Evolutionary conservation across 2,329 filamentous ascomycete genomes (phyloP).

Genomic region (Colletotrichum navitas): DNA sequence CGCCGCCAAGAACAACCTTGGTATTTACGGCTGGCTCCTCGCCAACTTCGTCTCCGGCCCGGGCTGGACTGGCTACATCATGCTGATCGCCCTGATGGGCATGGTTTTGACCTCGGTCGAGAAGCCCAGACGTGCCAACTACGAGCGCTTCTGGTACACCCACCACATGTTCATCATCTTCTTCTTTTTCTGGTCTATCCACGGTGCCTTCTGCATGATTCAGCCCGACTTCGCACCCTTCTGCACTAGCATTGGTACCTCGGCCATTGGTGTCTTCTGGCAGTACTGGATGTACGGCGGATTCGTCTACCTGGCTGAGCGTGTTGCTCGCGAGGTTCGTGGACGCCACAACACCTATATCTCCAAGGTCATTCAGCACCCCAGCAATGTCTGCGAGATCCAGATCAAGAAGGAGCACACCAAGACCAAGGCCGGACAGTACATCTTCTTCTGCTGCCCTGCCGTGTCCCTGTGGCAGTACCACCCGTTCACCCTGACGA

Average conservation of each 20-base stretch:
- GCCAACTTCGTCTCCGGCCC: constrained; percentile 84
- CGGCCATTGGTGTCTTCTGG: constrained; percentile 84
- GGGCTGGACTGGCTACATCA: constrained; percentile 88
- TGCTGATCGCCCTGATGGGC: constrained; percentile 82
- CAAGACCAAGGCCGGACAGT: constrained; percentile 84
- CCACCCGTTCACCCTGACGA: constrained; percentile 88
- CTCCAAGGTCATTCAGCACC: constrained; percentile 90
- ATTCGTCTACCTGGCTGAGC: constrained; percentile 83
- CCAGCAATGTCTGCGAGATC: constrained; percentile 89
- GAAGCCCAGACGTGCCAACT: constrained; percentile 83
- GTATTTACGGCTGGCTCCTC: constrained; percentile 81
- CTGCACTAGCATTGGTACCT: constrained; percentile 75
- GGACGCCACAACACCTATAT: constrained; percentile 88
- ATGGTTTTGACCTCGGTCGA: constrained; percentile 85
- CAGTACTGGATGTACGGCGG: constrained; percentile 91
- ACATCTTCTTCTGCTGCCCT: constrained; percentile 90
- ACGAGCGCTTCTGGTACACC: constrained; percentile 91
- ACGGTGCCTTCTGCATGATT: constrained; percentile 92
- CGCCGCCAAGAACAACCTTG: constrained; percentile 79
- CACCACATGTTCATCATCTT: constrained; percentile 91
- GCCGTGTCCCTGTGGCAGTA: constrained; percentile 91
- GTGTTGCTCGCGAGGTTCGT: constrained; percentile 81
- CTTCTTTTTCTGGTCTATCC: constrained; percentile 92
- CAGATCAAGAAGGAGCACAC: constrained; percentile 93
- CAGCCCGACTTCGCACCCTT: constrained; percentile 85